A percentile compares a stretch with the other conserved stretches of the same genome.
Evolutionary conservation across 2,329 filamentous ascomycete genomes (phyloP).

Genomic region (Corinectria fuckeliana): DNA sequence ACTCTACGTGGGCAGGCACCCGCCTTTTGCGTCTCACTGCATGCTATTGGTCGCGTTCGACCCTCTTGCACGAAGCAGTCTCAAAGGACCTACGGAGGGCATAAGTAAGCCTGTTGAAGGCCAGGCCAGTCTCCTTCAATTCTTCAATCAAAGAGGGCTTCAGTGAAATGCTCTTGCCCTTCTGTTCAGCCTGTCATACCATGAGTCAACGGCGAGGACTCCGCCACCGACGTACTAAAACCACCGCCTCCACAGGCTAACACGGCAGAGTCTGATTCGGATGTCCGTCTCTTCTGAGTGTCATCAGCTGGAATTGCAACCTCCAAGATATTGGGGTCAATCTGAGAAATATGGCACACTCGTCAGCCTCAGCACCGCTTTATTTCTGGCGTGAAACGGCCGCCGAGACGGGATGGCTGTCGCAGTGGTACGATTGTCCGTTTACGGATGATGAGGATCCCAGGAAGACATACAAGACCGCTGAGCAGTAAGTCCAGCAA

Average conservation of each 20-base stretch:
- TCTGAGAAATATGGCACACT: slow-evolving; percentile 20
- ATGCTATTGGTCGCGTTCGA: no score
- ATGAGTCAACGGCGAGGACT: slow-evolving; percentile 35
- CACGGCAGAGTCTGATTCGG: not conserved
- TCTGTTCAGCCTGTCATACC: not conserved
- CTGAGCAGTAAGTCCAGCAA: slow-evolving; percentile 55
- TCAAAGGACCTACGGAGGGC: no score
- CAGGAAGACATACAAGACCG: slow-evolving; percentile 52
- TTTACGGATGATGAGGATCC: slow-evolving; percentile 52
- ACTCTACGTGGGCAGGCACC: no score
- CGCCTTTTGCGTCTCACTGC: no score
- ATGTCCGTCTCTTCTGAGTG: not conserved
- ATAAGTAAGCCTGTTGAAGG: no score
- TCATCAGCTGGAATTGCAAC: not conserved
- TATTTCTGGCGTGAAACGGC: slow-evolving; percentile 59
- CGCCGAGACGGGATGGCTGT: slow-evolving; percentile 60
- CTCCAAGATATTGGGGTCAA: not conserved
- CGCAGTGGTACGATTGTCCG: slow-evolving; percentile 64
- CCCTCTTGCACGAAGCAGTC: no score
- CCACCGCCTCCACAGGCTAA: slow-evolving; percentile 13
- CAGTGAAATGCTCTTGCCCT: not conserved
- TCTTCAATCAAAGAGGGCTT: not conserved
- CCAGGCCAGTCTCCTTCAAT: not conserved
- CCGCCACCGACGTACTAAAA: slow-evolving; percentile 19
- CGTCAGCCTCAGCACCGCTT: slow-evolving; percentile 30